Base-by-base conservation (phyloP, 73 alveolate species). In the Paramecium primaurelia region DNA sequence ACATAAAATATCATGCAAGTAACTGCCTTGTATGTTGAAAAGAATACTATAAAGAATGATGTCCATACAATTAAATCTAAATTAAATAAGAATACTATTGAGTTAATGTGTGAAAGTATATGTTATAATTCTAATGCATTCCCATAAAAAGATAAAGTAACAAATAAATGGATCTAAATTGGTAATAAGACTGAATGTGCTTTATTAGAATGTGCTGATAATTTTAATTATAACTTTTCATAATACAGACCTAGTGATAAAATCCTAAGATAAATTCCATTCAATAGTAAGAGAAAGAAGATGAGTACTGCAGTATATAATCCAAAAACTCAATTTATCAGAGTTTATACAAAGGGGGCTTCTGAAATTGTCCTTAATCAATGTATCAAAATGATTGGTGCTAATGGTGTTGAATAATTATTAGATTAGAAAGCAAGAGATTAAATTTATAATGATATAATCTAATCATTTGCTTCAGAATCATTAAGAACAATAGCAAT, bases 1-100 rank as follows among this genome's bases (percentile, higher is more conserved):
- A 97, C 99, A 44, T 94, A 95, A 90, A 98, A 98, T 34, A 96
- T 92, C 44, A 98, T 98, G 99, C 80, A 93, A 86, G 98, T 98
- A 26, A 93, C 88, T 4, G 93, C 94, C 2, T 37, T 75, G 54
- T 91, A 77, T 49, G 45, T 49, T 16, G 92, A 93, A 36, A 73
- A 34, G 16, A 42, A 71, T 54, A 22, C 47, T 12, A 42, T 40
- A 3, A 93, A 93, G 34, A 69, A 92, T 30, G 40, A 45, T 20
- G 85, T 77, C 10, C 86, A 40, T 20, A 54, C 37, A 22, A 42
- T 28, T n/a, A 68, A 75, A 32, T 25, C 47, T 75, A 71, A 92
- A 7, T 58, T 30, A 36, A 60, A 25, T 51, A 88, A 88, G 25
- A 71, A 68, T 20, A 22, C 85, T 6, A 58, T 92, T 6, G 94